Evolutionary conservation across 371 early-diverging fungal species (phyloP), one percentile per base, ranked within the genome.

Genomic region (Mortierella sp.): DNA sequence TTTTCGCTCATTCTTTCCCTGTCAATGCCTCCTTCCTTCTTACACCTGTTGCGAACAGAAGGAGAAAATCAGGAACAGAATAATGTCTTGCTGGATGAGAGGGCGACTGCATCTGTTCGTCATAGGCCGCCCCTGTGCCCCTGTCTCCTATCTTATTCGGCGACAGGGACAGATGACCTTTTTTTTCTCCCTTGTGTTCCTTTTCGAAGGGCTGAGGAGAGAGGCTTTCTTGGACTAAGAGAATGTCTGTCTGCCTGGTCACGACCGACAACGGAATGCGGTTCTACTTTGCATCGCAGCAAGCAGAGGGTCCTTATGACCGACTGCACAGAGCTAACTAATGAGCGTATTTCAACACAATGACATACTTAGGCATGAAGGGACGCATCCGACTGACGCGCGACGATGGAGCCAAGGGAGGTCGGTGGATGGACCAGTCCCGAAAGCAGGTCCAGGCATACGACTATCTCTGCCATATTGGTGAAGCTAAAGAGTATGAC

Each of bases 391-490:
- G 94, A 64, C 83, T 94, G 75, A 91, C 92, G 73, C 92, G 90
- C 72, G 90, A 88, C n/a, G 82, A 91, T 77, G 90, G 90, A 54
- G 88, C 44, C 67, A 83, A 89, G 50, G 92, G 90, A 28, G 93
- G 93, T 51, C 92, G 91, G 73, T 98, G 98, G 97, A 96, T 99
- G 95, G 99, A 99, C 86, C 90, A 92, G 43, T 96, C 98, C 89
- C 93, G 99, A 76, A 92, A 93, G 57, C 96, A 97, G 69, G 88
- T 99, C 55, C 95, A 96, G 72, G 98, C 99, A 3, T 99, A 99
- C 88, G 99, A 99, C 88, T 99, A 99, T 82, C 92, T 99, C 14
- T 99, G 99, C 82, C 99, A 98, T 77, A 95, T 99, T 73, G 98
- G 98, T 76, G 99, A 99, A 92, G 99, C 99, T 5, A 98, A 98